Evolutionary conservation across 139 green algal species (phyloP), one percentile per base, ranked within the genome.

Genomic region (Axilococcus clingmanii): DNA sequence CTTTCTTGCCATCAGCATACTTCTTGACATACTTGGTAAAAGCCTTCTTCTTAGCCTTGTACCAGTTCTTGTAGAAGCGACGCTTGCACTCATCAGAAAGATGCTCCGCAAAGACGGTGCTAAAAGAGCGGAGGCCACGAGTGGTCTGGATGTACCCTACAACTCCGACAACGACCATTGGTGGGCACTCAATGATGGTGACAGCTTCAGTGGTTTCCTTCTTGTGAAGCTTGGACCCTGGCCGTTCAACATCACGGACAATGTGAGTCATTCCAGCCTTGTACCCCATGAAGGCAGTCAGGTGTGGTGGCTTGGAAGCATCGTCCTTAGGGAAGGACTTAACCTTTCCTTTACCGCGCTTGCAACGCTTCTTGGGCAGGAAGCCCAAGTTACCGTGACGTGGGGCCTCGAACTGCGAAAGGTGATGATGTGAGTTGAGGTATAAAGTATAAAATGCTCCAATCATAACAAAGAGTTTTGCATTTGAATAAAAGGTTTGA

Each of bases 181-280:
- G 82, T 15, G 93, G 93, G 25, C 75, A 81, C 77, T 99, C 93
- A 27, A 99, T 80, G 68, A 99, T 83, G 52, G 93, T 98, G 44
- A 99, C 93, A 17, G 85, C 68, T 81, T 99, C 93, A 66, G 74
- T 86, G 11, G 85, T 83, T 83, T 99, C 93, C 88, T 99, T 99
- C 87, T 98, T 98, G 82, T 99, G 93, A 47, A 96, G 77, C 85
- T 98, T 98, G 71, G 85, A 96, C 55, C 91, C 91, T 7, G 89
- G 91, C 85, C 96, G 96, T 51, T 98, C 91, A 38, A 98, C 91
- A 52, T 99, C 92, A 49, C 92, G 88, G 30, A 95, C 53, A 58
- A 99, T 96, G 84, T 99, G 92, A 34, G 91, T 98, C 82, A 94
- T 94, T 75, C 92, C 91, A 43, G 83, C 80, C 72, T 88, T 88